Evolutionary conservation across 768 basidiomycete genomes (phyloP), one percentile per base, ranked within the genome.

Genomic region (Porphyrellus cyaneotinctus): DNA sequence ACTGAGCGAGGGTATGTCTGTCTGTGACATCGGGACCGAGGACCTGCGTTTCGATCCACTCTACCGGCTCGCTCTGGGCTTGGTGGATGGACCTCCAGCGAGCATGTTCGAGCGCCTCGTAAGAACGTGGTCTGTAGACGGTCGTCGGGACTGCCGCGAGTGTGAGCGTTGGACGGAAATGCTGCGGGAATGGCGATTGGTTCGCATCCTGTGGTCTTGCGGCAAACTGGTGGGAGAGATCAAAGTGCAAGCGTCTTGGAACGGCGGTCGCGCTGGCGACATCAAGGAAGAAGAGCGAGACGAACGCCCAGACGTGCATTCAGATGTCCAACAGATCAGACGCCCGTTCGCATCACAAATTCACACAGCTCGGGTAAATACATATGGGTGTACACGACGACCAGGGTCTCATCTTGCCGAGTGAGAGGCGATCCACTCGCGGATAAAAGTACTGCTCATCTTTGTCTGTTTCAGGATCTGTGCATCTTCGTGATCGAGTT

Each of bases 401-500:
- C n/a, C 11, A 17, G 24, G 14, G 22, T 32, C 20, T 63, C 54
- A 65, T 47, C 46, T 38, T 14, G 45, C 8, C 11, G 48, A 30
- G 43, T 43, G 44, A 23, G 63, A 60, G 49, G 51, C 83, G 55
- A 99, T 87, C 93, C 94, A 95, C 58, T 87, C 77, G 38, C 97
- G 77, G 58, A 99, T 95, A 54, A 79, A 89, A 8, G 94, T 95
- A 64, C 93, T 97, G 66, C 97, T 93, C 80, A 98, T 84, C 76
- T 99, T 99, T 26, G 84, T 79, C 58, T 81, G 77, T 65, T 85
- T 87, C 52, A 95, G 69, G 64, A 78, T 70, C 50, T 84, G 81
- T 17, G 81, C 78, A 64, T 95, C 89, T 20, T 79, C 80, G 44
- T 78, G 77, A 44, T 83, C 83, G 23, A 89, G 69, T 50, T 74